Conservation (phyloP, 441 rosid species). For the Cnidoscolus chayamansa region DNA sequence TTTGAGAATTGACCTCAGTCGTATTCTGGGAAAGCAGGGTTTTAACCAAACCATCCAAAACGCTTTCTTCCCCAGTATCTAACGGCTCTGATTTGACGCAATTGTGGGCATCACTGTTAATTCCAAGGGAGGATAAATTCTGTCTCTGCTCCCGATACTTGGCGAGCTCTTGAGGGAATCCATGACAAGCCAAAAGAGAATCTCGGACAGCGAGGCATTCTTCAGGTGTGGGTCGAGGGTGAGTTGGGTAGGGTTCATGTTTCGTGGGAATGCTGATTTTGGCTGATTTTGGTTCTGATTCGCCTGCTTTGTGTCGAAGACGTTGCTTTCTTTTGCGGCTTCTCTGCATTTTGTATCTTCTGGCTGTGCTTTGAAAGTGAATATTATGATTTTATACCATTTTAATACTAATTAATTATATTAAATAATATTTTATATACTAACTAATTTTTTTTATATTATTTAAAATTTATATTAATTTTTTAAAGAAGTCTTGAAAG, state of each 20-base stretch:
- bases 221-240: slow-evolving; percentile 48
- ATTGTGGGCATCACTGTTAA: background rate
- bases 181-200: slow-evolving; percentile 59
- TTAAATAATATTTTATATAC: too few species aligned
- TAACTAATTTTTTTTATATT: too few species aligned
- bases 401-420: too few species aligned
- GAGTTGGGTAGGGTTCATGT: slow-evolving; percentile 48
- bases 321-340: slow-evolving; percentile 48
- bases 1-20: slow-evolving; percentile 59
- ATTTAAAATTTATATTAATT: too few species aligned
- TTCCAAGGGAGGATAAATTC: background rate
- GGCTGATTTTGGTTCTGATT: slow-evolving; percentile 20
- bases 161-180: slow-evolving; percentile 66
- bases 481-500: too few species aligned
- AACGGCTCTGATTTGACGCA: slow-evolving; percentile 23
- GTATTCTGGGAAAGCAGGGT: slow-evolving; percentile 81
- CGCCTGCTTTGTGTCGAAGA: slow-evolving; percentile 20
- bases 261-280: slow-evolving; percentile 16
- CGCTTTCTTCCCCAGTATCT: slow-evolving; percentile 43
- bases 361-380: too few species aligned
- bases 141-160: slow-evolving; percentile 55
- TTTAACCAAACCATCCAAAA: slow-evolving; percentile 73
- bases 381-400: too few species aligned
- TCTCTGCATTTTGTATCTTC: slow-evolving; percentile 38
- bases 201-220: slow-evolving; percentile 68